Conservation (phyloP, 176 grass and related monocot genomes). For the Oryza longistaminata region DNA sequence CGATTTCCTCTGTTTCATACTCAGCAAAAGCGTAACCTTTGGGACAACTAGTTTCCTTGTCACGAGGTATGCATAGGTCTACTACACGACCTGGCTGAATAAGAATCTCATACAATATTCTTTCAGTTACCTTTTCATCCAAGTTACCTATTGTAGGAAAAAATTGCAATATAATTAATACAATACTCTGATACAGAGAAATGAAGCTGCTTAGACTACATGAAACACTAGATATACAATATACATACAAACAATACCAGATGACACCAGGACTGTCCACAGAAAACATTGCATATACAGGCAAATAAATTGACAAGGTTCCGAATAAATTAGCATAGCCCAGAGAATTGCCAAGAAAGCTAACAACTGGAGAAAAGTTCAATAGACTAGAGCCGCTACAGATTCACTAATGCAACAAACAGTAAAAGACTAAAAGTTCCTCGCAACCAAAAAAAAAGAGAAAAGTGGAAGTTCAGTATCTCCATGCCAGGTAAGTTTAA, state of each 20-base stretch:
- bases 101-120: slow-evolving; percentile 86
- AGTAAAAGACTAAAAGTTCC: background rate
- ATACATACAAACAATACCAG: background rate
- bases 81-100: slow-evolving; percentile 78
- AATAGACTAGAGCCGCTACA: background rate
- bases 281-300: background rate
- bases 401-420: background rate
- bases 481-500: background rate
- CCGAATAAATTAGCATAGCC: background rate
- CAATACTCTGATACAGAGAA: background rate
- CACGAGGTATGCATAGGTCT: slow-evolving; percentile 71
- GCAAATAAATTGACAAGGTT: background rate
- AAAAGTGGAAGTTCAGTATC: background rate
- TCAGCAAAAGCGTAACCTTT: slow-evolving; percentile 95
- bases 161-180: slow-evolving; percentile 15
- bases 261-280: background rate
- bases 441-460: no score
- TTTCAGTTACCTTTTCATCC: slow-evolving; percentile 87
- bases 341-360: background rate
- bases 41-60: slow-evolving; percentile 71
- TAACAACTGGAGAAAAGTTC: background rate
- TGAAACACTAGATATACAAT: background rate
- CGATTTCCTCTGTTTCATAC: slow-evolving; percentile 77
- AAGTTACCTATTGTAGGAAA: slow-evolving; percentile 73
- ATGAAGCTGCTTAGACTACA: background rate